These are phyloP conservation scores for Macrolepiota dolichaula DNA, from an alignment of 768 basidiomycete genomes.

Conservation along the genomic window DNA sequence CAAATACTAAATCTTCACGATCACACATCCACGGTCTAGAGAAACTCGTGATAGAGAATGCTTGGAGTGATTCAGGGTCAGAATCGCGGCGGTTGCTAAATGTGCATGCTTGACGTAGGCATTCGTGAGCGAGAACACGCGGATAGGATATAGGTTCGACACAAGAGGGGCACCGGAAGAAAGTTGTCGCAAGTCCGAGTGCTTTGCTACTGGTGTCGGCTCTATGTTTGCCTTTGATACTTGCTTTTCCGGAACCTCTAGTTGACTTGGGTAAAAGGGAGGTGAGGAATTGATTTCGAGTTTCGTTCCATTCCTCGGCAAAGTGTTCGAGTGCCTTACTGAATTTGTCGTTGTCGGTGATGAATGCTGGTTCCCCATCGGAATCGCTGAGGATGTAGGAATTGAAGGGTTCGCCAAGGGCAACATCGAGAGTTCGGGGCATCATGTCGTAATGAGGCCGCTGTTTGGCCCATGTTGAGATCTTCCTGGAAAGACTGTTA, in stretches of 20 bases:
- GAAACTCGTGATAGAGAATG: not conserved
- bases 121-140: conserved; percentile 25
- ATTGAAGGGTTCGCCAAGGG: not conserved
- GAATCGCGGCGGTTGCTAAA: not conserved
- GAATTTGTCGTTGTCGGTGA: conserved; percentile 5
- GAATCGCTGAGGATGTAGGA: not conserved
- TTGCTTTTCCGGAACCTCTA: not conserved
- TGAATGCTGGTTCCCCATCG: conserved; percentile 1
- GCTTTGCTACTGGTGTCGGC: not conserved
- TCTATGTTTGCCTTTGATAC: not conserved
- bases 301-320: conserved; percentile 19
- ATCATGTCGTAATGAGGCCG: not conserved
- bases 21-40: conserved; percentile 21
- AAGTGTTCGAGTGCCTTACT: conserved; percentile 2
- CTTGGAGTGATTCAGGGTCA: conserved; percentile 5
- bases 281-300: conserved; percentile 17
- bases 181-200: conserved; percentile 26
- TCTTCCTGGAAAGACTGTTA: not conserved
- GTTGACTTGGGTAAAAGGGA: conserved; percentile 14
- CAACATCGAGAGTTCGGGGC: conserved; percentile 1
- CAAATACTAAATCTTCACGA: conserved; percentile 19
- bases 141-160: conserved; percentile 28
- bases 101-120: conserved; percentile 12
- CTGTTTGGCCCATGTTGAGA: not conserved
- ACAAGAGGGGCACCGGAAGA: conserved; percentile 30